Conservation (phyloP, 495 filamentous ascomycete genomes). For the Podospora pseudocomata region DNA sequence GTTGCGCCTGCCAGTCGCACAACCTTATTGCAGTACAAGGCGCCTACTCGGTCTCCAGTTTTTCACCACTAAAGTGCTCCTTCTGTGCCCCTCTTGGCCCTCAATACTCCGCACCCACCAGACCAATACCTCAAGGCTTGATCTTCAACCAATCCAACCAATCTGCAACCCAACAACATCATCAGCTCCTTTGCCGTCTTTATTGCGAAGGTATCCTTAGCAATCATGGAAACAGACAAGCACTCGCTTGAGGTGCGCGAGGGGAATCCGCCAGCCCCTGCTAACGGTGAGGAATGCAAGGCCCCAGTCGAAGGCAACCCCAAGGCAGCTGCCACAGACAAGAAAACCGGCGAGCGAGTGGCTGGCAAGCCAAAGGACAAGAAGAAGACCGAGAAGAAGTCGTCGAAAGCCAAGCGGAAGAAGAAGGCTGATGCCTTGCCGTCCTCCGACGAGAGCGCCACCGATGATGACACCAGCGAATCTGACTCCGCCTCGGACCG, state of each 20-base stretch:
- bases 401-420: constrained; percentile 33
- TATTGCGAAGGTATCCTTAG: background rate
- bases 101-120: too few species aligned
- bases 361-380: constrained; percentile 38
- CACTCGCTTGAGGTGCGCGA: constrained; percentile 25
- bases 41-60: background rate
- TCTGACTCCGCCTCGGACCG: constrained; percentile 30
- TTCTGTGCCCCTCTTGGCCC: background rate
- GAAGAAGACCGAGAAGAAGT: constrained; percentile 38
- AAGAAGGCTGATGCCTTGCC: constrained; percentile 39
- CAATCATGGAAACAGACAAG: constrained; percentile 25
- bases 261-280: constrained; percentile 16
- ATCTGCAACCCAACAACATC: too few species aligned
- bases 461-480: constrained; percentile 31
- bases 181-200: too few species aligned
- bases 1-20: background rate
- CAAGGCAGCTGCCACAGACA: constrained; percentile 21
- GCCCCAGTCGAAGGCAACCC: constrained; percentile 21
- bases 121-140: background rate
- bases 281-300: constrained; percentile 27
- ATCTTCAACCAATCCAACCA: background rate
- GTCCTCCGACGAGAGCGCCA: constrained; percentile 30
- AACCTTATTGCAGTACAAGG: background rate
- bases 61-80: background rate
- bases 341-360: constrained; percentile 23